phyloP scores from a whole-genome alignment of 1,284 basidiomycete species.

The Malassezia nana region DNA sequence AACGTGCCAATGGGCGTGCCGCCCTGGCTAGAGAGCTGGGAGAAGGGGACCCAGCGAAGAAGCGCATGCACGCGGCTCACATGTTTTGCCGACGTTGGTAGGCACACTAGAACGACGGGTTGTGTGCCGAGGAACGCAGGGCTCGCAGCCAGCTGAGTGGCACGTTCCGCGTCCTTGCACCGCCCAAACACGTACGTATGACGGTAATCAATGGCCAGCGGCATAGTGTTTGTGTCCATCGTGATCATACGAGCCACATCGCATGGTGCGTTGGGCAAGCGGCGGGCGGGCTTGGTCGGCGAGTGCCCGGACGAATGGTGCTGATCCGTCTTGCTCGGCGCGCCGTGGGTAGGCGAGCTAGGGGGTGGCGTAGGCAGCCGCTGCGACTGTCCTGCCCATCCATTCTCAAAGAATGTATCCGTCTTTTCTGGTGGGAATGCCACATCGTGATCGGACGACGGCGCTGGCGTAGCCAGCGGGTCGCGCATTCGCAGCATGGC shows the following conservation, averaged over 20 bases:
- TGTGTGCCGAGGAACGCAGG: constrained; percentile 22
- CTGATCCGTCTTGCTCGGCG: neutral
- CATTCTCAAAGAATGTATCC: neutral
- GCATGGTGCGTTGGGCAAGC: too few species aligned
- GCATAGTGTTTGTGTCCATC: neutral
- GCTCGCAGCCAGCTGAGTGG: neutral
- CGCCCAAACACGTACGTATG: constrained; percentile 14
- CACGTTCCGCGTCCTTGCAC: neutral
- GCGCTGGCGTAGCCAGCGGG: constrained; percentile 12
- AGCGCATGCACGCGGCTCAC: constrained; percentile 42
- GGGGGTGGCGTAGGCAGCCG: neutral
- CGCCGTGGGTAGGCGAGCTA: neutral
- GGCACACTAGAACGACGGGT: constrained; percentile 25
- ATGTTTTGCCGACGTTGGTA: constrained; percentile 37
- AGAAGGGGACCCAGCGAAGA: constrained; percentile 43
- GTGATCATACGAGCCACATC: neutral
- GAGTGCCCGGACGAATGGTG: neutral
- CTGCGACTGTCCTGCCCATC: neutral
- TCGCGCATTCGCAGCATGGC: constrained; percentile 2
- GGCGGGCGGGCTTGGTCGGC: constrained; percentile 3
- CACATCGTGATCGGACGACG: constrained; percentile 16
- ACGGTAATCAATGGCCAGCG: constrained; percentile 2
- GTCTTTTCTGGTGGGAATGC: neutral
- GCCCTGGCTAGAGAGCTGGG: neutral
- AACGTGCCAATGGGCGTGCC: constrained; percentile 26